Conservation (phyloP, 2,329 filamentous ascomycete species). For the Exophiala sideris region DNA sequence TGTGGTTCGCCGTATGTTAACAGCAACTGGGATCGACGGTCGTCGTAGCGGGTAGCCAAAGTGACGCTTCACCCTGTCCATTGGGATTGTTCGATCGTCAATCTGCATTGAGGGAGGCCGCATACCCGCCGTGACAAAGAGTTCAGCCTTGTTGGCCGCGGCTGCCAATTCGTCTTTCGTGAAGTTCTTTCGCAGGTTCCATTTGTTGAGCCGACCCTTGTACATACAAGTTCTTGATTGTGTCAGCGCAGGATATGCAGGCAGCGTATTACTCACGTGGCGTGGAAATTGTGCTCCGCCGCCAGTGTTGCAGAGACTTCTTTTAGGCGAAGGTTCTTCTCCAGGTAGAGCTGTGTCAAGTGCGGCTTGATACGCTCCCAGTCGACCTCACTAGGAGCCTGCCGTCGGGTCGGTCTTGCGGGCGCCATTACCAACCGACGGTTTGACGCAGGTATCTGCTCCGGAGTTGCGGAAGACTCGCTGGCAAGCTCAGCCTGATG, state of each 20-base stretch:
- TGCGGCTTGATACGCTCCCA: conserved; percentile 64
- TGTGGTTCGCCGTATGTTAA: too few relatives aligned
- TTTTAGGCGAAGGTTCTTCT: conserved; percentile 62
- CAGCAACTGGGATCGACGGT: not conserved
- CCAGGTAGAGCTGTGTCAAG: conserved; percentile 69
- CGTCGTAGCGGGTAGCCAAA: not conserved
- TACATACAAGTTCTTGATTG: conserved; percentile 21
- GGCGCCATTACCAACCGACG: not conserved
- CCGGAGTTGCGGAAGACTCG: not conserved
- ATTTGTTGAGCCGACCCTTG: conserved; percentile 18
- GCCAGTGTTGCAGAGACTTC: conserved; percentile 70
- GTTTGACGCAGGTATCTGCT: too few relatives aligned
- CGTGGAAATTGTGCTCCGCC: conserved; percentile 61
- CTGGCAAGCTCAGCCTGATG: not conserved
- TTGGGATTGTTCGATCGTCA: conserved; percentile 1
- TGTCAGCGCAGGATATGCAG: too few relatives aligned
- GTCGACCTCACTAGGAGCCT: conserved; percentile 34
- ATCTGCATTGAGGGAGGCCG: conserved; percentile 1
- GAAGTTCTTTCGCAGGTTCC: conserved; percentile 20
- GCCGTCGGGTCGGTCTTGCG: not conserved
- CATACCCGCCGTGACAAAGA: conserved; percentile 8
- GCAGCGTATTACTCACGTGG: too few relatives aligned
- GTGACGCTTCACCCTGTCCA: conserved; percentile 12
- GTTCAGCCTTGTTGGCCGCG: conserved; percentile 2
- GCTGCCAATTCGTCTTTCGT: conserved; percentile 14